Percentiles rank a stretch among this genome's conserved stretches.
These are phyloP conservation scores for Leavenworthia alabamica DNA, from an alignment of 345 rosid species.

Conservation along the genomic window DNA sequence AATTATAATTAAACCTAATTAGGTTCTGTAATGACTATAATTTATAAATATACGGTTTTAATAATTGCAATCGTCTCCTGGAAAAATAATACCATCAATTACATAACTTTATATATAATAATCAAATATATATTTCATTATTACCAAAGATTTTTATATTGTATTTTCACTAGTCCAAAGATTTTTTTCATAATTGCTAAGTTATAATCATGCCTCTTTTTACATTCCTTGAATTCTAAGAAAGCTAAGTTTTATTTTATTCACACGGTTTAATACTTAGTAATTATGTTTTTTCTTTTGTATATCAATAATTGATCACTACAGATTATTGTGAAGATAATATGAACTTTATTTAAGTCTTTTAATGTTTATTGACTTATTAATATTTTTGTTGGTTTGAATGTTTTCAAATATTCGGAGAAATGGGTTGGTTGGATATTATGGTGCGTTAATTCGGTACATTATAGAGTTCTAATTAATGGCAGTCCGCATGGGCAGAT, in stretches of 20 bases:
- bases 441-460: too few relatives aligned
- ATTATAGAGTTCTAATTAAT: too few relatives aligned
- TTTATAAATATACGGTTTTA: neutral
- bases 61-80: slow-evolving; percentile 20
- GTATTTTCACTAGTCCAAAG: neutral
- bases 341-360: neutral
- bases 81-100: slow-evolving; percentile 17
- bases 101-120: slow-evolving; percentile 5
- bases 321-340: neutral
- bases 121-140: neutral
- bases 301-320: neutral
- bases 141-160: neutral
- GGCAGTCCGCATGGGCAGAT: too few relatives aligned
- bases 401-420: too few relatives aligned
- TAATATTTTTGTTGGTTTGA: neutral
- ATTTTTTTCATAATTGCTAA: slow-evolving; percentile 20
- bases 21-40: slow-evolving; percentile 14
- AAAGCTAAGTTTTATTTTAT: slow-evolving; percentile 17
- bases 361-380: neutral
- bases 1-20: slow-evolving; percentile 21
- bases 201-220: slow-evolving; percentile 25
- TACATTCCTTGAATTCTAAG: slow-evolving; percentile 29
- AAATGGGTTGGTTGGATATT: too few relatives aligned
- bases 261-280: slow-evolving; percentile 2
- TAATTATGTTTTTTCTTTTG: neutral